Conservation (phyloP, 176 grass and related monocot species). For the Zoysia pacifica region DNA sequence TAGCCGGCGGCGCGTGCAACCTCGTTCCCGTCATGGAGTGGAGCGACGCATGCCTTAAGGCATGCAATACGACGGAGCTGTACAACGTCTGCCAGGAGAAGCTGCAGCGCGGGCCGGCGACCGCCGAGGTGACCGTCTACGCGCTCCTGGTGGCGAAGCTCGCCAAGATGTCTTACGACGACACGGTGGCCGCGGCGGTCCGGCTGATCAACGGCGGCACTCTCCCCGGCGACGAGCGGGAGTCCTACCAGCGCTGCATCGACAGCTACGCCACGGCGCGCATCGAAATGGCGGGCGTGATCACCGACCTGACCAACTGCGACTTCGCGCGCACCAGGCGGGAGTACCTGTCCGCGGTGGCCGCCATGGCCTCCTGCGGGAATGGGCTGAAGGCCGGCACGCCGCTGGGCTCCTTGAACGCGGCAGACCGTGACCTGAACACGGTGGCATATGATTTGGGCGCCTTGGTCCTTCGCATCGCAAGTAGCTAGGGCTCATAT, state of each 20-base stretch:
- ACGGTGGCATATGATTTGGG: not conserved
- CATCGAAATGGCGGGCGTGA: not conserved
- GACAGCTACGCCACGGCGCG: not conserved
- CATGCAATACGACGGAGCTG: not conserved
- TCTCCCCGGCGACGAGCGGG: not conserved
- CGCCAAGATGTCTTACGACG: conserved; percentile 11
- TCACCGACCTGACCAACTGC: not conserved
- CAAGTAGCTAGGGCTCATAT: too few relatives aligned
- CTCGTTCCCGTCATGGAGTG: not conserved
- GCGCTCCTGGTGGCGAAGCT: not conserved
- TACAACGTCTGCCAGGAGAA: conserved; percentile 9
- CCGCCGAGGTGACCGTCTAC: conserved; percentile 15
- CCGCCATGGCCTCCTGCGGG: not conserved
- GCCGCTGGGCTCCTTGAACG: not conserved
- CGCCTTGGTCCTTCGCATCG: conserved; percentile 8
- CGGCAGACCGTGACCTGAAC: not conserved
- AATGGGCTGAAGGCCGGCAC: not conserved
- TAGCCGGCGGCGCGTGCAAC: not conserved
- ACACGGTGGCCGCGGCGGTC: not conserved
- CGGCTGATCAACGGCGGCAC: not conserved
- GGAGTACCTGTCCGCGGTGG: not conserved
- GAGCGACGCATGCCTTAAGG: conserved; percentile 12
- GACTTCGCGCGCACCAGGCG: not conserved
- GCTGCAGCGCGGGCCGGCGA: not conserved
- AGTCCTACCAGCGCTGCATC: not conserved